Evolutionary conservation across 2,329 filamentous ascomycete species (phyloP), one percentile per base, ranked within the genome.

Genomic region (Aspergillus brunneoviolaceus): DNA sequence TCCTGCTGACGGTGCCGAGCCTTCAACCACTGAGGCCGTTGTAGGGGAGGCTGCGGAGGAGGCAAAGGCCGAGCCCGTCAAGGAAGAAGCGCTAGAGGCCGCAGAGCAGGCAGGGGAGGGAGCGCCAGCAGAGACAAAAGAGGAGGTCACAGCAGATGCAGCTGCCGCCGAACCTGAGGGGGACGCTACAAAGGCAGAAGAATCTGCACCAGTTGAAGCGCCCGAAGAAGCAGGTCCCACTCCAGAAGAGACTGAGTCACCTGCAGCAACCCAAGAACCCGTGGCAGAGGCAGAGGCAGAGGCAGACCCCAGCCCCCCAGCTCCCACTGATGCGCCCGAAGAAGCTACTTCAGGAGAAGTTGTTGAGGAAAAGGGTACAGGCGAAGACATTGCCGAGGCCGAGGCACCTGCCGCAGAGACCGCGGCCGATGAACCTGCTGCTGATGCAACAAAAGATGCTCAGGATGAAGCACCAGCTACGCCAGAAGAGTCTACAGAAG

Each of bases 341-440:
- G 53, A 63, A 47, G 42, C 63, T 33, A 58, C 67, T 27, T 50
- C 63, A 42, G 63, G 64, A 31, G 51, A 63, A 58, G 27, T 51
- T 19, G 14, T 42, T 19, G 29, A 42, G 6, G 52, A 10, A 31
- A 23, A 51, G 49, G 23, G n/a, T 23, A 5, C 42, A 16, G 11
- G 19, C 25, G 42, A 31, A 49, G 14, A 33, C 21, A n/a, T 10
- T 21, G 16, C 52, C n/a, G 16, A 42, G 14, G 16, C 42, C 39
- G 16, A 45, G 14, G n/a, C 14, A 16, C 16, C 29, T 33, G 6
- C 39, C 42, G 12, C 25, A 49, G 9, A 33, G 16, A 11, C 25
- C 21, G 16, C 52, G 23, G 47, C 51, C 7, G 61, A 60, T 50
- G 55, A 55, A n/a, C 47, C 58, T 31, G 33, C 45, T 51, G 29